Conservation (phyloP, 495 filamentous ascomycete genomes). For the Astrothelium subdiscretum region DNA sequence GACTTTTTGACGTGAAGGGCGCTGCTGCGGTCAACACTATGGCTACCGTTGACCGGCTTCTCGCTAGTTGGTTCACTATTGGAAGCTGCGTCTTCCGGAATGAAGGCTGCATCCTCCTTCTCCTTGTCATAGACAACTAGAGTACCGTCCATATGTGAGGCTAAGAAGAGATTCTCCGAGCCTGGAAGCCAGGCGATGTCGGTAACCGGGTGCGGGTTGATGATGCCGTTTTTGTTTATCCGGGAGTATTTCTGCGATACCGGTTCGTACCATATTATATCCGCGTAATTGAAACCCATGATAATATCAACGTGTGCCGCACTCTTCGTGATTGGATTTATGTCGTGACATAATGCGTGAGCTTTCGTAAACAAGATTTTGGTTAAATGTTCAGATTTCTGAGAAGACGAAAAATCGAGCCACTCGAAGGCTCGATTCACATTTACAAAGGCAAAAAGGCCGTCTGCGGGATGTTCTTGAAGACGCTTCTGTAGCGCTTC, state of each 20-base stretch:
- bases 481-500: constrained; percentile 68
- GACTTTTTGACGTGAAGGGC: constrained; percentile 59
- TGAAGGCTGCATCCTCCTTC: constrained; percentile 80
- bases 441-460: constrained; percentile 83
- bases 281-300: constrained; percentile 89
- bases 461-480: constrained; percentile 63
- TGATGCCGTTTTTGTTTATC: constrained; percentile 90
- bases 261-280: constrained; percentile 98
- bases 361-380: constrained; percentile 96
- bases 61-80: constrained; percentile 34
- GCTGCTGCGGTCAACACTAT: constrained; percentile 21
- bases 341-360: constrained; percentile 88
- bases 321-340: constrained; percentile 73
- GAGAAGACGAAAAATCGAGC: constrained; percentile 54
- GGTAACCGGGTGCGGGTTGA: constrained; percentile 73
- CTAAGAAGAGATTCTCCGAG: constrained; percentile 87
- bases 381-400: constrained; percentile 73
- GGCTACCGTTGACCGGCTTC: constrained; percentile 30
- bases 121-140: constrained; percentile 97
- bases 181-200: constrained; percentile 88
- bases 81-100: constrained; percentile 41
- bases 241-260: constrained; percentile 92
- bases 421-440: constrained; percentile 88
- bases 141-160: constrained; percentile 87
- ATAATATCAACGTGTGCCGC: constrained; percentile 73